Evolutionary conservation across 2,329 filamentous ascomycete genomes (phyloP).

Genomic region (Colletotrichum karsti): DNA sequence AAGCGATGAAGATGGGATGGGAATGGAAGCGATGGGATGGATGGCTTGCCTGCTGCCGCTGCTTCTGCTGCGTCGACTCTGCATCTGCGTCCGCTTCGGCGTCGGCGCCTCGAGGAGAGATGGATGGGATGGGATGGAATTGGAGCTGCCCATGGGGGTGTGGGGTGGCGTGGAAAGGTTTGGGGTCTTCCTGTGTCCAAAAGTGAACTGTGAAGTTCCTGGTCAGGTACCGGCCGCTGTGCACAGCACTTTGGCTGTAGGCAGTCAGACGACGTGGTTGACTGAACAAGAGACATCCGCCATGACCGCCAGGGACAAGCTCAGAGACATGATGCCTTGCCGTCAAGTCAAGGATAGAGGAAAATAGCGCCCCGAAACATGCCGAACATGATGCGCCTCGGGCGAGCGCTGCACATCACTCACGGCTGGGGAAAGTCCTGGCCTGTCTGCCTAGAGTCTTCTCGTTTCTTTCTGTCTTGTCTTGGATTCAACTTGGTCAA

Average conservation of each 20-base stretch:
- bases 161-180: neutral
- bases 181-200: neutral
- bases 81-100: neutral
- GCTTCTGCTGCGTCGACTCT: neutral
- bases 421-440: neutral
- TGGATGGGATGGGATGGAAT: neutral
- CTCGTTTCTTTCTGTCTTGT: neutral
- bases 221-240: neutral
- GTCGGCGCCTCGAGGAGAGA: neutral
- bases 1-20: neutral
- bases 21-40: neutral
- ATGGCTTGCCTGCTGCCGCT: neutral
- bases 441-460: too few species aligned
- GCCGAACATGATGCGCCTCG: conserved; percentile 4
- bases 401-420: neutral
- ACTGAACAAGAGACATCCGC: neutral
- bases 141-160: neutral
- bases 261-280: neutral
- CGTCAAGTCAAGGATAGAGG: neutral
- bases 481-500: neutral
- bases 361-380: conserved; percentile 4
- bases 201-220: too few species aligned
- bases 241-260: neutral
- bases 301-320: neutral
- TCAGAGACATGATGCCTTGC: neutral